Evolutionary conservation across 2,329 filamentous ascomycete species (phyloP).

Genomic region (Epichloe sp.): DNA sequence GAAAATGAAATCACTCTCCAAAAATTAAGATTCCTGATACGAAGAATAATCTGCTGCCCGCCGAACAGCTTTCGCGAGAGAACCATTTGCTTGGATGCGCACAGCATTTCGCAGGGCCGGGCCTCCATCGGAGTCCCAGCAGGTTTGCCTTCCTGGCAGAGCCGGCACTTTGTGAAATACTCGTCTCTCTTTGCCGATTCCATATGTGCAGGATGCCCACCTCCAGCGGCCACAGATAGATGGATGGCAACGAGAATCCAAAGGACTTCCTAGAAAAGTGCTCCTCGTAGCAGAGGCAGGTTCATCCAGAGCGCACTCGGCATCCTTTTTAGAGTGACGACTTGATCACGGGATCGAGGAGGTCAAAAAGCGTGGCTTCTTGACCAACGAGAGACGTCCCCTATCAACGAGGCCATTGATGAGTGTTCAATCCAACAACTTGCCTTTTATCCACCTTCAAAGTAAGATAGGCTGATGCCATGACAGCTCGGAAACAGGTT

Average conservation of each 20-base stretch:
- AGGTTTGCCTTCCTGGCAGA: background rate
- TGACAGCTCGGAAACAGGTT: too few relatives aligned
- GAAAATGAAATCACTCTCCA: too few relatives aligned
- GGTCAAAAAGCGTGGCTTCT: too few relatives aligned
- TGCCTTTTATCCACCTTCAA: too few relatives aligned
- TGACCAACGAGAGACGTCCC: too few relatives aligned
- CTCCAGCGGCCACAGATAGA: constrained; percentile 3
- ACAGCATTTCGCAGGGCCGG: constrained; percentile 5
- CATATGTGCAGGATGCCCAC: background rate
- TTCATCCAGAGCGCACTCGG: constrained; percentile 6
- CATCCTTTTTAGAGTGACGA: background rate
- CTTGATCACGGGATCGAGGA: background rate
- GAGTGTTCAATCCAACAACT: too few relatives aligned
- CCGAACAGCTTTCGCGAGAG: constrained; percentile 1
- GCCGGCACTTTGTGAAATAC: background rate
- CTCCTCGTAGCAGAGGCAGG: constrained; percentile 4
- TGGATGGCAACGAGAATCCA: constrained; percentile 8
- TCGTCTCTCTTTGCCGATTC: background rate
- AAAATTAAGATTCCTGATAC: too few relatives aligned
- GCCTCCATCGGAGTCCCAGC: background rate
- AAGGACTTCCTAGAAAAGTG: constrained; percentile 5
- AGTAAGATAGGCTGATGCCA: too few relatives aligned
- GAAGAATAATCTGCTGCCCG: background rate
- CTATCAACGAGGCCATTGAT: too few relatives aligned
- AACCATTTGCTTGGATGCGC: constrained; percentile 7